These are phyloP conservation scores for Chaetomium fimeti DNA, from an alignment of 495 filamentous ascomycete species.

Conservation along the genomic window DNA sequence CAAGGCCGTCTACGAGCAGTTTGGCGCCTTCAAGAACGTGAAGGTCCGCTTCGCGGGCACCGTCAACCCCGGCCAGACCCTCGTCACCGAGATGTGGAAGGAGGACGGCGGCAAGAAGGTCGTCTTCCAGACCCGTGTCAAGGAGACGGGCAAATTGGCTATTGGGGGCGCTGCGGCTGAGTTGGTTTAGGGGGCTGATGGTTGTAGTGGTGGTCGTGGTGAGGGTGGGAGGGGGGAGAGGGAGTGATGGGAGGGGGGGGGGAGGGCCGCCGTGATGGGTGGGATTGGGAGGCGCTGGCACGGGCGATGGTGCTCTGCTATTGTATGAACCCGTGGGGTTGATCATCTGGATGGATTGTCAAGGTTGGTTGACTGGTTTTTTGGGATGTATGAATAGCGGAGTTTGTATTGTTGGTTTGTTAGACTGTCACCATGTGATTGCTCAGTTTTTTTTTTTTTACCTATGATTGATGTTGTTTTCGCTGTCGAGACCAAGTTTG, in stretches of 20 bases:
- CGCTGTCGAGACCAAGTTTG: too few species aligned
- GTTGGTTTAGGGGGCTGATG: conserved; percentile 44
- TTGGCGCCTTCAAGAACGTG: conserved; percentile 83
- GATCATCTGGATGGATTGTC: neutral
- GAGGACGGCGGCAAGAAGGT: conserved; percentile 68
- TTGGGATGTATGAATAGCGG: neutral
- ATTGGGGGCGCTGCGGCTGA: conserved; percentile 88
- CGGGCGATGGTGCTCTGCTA: neutral
- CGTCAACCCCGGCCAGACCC: conserved; percentile 88
- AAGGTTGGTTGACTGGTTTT: neutral
- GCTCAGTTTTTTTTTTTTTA: neutral
- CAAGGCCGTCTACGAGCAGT: conserved; percentile 84
- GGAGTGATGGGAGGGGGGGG: neutral
- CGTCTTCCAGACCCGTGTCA: conserved; percentile 89
- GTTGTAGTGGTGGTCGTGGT: neutral
- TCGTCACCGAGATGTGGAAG: conserved; percentile 98
- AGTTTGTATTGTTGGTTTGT: neutral
- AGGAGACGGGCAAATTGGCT: conserved; percentile 92
- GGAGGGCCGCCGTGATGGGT: neutral
- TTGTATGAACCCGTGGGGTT: neutral
- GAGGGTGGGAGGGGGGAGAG: neutral
- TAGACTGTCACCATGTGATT: neutral
- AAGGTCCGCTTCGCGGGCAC: conserved; percentile 96
- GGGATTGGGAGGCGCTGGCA: neutral
- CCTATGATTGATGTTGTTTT: too few species aligned